Percentiles rank a stretch among this genome's conserved stretches.
Evolutionary conservation across 768 basidiomycete species (phyloP).

Genomic region (Suillus paluster): DNA sequence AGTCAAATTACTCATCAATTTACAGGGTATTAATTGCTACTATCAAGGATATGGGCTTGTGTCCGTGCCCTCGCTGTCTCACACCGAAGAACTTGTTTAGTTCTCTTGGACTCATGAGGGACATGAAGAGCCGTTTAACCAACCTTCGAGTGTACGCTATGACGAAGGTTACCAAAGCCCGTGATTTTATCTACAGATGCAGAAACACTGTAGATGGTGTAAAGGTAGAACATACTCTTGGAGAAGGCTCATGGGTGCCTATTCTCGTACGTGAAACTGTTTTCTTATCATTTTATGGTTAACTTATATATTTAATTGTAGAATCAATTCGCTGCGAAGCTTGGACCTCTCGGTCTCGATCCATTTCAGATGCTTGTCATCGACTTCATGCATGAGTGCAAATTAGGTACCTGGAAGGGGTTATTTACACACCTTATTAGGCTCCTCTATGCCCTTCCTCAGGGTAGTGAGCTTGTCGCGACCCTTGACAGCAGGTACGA

Average conservation of each 20-base stretch:
- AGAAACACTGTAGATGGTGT: slow-evolving; percentile 18
- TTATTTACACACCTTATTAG: slow-evolving; percentile 43
- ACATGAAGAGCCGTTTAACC: slow-evolving; percentile 8
- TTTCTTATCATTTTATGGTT: neutral
- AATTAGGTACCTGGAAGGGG: slow-evolving; percentile 44
- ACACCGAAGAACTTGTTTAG: slow-evolving; percentile 1
- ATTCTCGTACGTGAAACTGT: slow-evolving; percentile 12
- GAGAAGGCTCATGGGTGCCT: slow-evolving; percentile 13
- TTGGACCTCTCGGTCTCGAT: slow-evolving; percentile 21
- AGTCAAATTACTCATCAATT: slow-evolving; percentile 1
- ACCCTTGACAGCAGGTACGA: slow-evolving; percentile 30
- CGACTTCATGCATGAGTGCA: slow-evolving; percentile 47
- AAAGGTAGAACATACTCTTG: slow-evolving; percentile 12
- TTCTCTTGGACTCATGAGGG: neutral
- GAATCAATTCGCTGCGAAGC: slow-evolving; percentile 28
- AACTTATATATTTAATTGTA: slow-evolving; percentile 12
- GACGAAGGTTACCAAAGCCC: neutral
- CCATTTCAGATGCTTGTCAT: slow-evolving; percentile 31
- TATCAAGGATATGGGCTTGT: slow-evolving; percentile 15
- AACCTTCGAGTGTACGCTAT: neutral
- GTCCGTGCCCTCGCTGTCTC: slow-evolving; percentile 24
- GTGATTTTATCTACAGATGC: slow-evolving; percentile 12
- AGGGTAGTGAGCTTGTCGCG: slow-evolving; percentile 11
- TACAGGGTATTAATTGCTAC: slow-evolving; percentile 19
- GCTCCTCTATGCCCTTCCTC: slow-evolving; percentile 26